phyloP scores from a whole-genome alignment of 495 filamentous ascomycete genomes.

The Annulohypoxylon maeteangense region DNA sequence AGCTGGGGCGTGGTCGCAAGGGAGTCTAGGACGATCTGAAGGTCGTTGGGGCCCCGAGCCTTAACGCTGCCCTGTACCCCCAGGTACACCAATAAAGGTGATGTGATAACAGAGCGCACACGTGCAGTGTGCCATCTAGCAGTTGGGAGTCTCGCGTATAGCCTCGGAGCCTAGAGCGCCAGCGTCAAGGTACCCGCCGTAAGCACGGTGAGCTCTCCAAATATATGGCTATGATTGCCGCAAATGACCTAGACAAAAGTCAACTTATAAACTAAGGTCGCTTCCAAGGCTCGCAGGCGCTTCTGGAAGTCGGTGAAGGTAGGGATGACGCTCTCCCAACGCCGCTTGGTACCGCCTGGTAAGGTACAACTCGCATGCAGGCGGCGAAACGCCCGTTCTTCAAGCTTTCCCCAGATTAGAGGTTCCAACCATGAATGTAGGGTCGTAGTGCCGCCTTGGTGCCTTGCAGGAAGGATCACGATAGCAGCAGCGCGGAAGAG shows the following conservation, averaged over 20 bases:
- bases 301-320: constrained; percentile 36
- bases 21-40: constrained; percentile 24
- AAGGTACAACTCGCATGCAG: constrained; percentile 10
- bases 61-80: constrained; percentile 22
- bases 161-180: constrained; percentile 2
- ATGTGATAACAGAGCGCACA: constrained; percentile 29
- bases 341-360: neutral
- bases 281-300: constrained; percentile 15
- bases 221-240: constrained; percentile 4
- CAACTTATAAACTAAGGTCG: constrained; percentile 7
- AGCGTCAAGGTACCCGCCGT: constrained; percentile 16
- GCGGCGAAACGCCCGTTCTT: constrained; percentile 34
- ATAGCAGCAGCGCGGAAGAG: constrained; percentile 1
- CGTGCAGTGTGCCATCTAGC: constrained; percentile 32
- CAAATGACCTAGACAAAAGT: neutral
- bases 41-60: constrained; percentile 24
- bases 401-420: constrained; percentile 34
- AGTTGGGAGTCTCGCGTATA: constrained; percentile 26
- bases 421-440: constrained; percentile 21
- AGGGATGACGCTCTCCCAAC: constrained; percentile 12
- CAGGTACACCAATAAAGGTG: constrained; percentile 35
- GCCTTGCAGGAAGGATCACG: constrained; percentile 40
- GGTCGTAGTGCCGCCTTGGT: constrained; percentile 26
- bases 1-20: constrained; percentile 32
- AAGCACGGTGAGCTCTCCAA: neutral